phyloP scores from a whole-genome alignment of 2,329 filamentous ascomycete species.

The Aspergillus neotritici region DNA sequence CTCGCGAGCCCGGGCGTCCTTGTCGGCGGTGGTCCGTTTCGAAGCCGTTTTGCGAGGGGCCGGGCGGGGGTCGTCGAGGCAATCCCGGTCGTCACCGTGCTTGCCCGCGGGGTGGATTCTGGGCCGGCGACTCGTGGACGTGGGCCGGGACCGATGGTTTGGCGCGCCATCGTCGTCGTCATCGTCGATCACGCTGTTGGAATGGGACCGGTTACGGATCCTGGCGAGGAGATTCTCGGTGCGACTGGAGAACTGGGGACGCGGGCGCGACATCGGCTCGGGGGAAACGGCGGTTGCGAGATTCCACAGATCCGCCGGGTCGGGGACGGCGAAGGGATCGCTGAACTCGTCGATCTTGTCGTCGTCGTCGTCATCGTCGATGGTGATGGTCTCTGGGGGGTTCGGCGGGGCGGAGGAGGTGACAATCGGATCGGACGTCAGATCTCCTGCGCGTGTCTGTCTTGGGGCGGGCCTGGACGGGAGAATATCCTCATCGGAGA shows the following conservation, averaged over 20 bases:
- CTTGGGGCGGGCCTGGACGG: slow-evolving; percentile 10
- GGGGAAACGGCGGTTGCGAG: slow-evolving; percentile 3
- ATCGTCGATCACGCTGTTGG: not conserved
- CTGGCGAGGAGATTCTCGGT: slow-evolving; percentile 38
- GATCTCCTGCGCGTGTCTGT: not conserved
- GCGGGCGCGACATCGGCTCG: slow-evolving; percentile 10
- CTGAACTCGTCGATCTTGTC: slow-evolving; percentile 30
- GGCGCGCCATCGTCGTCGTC: slow-evolving; percentile 5
- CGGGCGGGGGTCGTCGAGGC: slow-evolving; percentile 28
- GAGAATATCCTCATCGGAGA: slow-evolving; percentile 27
- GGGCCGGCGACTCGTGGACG: slow-evolving; percentile 3
- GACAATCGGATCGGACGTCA: slow-evolving; percentile 36
- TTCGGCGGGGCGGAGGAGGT: slow-evolving; percentile 36
- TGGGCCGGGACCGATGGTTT: no score
- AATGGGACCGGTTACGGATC: slow-evolving; percentile 17
- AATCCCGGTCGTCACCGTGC: slow-evolving; percentile 7
- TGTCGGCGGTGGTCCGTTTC: slow-evolving; percentile 27
- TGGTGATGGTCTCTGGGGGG: slow-evolving; percentile 28
- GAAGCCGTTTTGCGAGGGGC: slow-evolving; percentile 44
- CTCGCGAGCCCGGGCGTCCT: slow-evolving; percentile 48
- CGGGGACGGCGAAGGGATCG: slow-evolving; percentile 23
- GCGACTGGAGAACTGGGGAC: slow-evolving; percentile 32
- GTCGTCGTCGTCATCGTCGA: slow-evolving; percentile 32
- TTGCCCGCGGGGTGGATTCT: slow-evolving; percentile 1
- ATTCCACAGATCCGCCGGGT: slow-evolving; percentile 20